A percentile compares a stretch with the other conserved stretches of the same genome.
phyloP scores from a whole-genome alignment of 2,329 filamentous ascomycete species.

The Penicillium thymicola region DNA sequence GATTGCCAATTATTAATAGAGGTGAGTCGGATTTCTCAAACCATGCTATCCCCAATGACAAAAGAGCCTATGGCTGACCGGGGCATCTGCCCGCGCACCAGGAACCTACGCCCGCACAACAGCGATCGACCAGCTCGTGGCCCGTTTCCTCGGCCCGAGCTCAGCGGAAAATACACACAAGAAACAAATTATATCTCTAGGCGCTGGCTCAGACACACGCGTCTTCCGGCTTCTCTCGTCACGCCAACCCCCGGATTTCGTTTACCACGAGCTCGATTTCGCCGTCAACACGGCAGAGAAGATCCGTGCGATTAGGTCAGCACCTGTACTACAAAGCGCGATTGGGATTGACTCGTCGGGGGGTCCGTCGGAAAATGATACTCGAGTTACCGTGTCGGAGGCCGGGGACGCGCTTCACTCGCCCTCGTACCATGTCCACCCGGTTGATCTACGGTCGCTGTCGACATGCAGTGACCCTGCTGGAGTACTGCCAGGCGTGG shows the following conservation, averaged over 20 bases:
- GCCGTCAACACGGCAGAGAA: constrained; percentile 68
- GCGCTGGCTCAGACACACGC: constrained; percentile 90
- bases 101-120: constrained; percentile 90
- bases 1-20: constrained; percentile 90
- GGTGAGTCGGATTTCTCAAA: constrained; percentile 49
- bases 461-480: constrained; percentile 8
- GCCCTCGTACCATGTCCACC: constrained; percentile 54
- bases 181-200: constrained; percentile 82
- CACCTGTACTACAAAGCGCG: constrained; percentile 30
- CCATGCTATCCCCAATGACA: constrained; percentile 9
- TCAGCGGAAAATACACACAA: constrained; percentile 22
- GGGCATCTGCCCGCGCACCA: constrained; percentile 34
- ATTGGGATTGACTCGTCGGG: constrained; percentile 29
- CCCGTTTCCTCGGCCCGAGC: constrained; percentile 60
- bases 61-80: not conserved
- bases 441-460: constrained; percentile 67
- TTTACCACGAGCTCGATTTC: constrained; percentile 95
- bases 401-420: constrained; percentile 47
- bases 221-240: constrained; percentile 68
- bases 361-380: constrained; percentile 7
- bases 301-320: constrained; percentile 45
- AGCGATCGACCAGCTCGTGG: constrained; percentile 74
- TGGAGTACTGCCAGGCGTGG: constrained; percentile 46
- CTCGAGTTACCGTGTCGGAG: constrained; percentile 36
- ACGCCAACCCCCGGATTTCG: constrained; percentile 46